Conservation (phyloP, 768 basidiomycete genomes). For the Boletus subcaerulescens region DNA sequence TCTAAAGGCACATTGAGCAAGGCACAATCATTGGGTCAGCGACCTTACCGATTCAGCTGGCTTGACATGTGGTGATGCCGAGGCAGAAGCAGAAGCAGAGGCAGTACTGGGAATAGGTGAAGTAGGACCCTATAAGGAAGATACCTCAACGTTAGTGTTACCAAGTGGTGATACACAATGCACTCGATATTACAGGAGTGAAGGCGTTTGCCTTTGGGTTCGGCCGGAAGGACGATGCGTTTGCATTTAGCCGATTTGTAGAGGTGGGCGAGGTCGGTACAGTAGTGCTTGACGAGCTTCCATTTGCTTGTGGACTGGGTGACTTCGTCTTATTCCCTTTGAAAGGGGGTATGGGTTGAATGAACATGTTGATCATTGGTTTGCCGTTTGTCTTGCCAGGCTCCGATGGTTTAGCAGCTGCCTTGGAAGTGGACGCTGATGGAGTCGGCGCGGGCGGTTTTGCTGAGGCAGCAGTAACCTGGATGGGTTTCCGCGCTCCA, state of each 20-base stretch:
- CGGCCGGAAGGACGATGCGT: conserved; percentile 89
- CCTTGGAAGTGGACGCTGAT: conserved; percentile 31
- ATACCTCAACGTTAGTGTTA: conserved; percentile 18
- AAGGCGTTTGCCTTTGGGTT: conserved; percentile 77
- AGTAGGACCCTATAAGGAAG: conserved; percentile 39
- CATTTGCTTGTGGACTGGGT: conserved; percentile 28
- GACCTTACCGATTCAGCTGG: conserved; percentile 47
- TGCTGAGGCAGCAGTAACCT: conserved; percentile 21
- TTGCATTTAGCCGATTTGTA: conserved; percentile 74
- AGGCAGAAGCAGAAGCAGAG: conserved; percentile 47
- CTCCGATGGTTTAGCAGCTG: conserved; percentile 28
- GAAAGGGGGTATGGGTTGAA: conserved; percentile 91
- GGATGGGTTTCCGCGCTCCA: conserved; percentile 24
- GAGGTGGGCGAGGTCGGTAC: conserved; percentile 52
- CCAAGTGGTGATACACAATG: conserved; percentile 3
- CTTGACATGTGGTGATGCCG: conserved; percentile 63
- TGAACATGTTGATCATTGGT: conserved; percentile 64
- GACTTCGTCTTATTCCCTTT: conserved; percentile 53
- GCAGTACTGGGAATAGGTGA: conserved; percentile 44
- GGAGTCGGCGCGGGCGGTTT: conserved; percentile 32
- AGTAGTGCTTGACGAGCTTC: conserved; percentile 33
- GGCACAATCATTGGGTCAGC: background rate
- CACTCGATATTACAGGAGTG: conserved; percentile 51
- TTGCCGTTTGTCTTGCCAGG: conserved; percentile 42
- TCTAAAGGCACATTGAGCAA: conserved; percentile 25